Evolutionary conservation across 176 grass and related monocot genomes (phyloP).

Genomic region (Elaeis guineensis): DNA sequence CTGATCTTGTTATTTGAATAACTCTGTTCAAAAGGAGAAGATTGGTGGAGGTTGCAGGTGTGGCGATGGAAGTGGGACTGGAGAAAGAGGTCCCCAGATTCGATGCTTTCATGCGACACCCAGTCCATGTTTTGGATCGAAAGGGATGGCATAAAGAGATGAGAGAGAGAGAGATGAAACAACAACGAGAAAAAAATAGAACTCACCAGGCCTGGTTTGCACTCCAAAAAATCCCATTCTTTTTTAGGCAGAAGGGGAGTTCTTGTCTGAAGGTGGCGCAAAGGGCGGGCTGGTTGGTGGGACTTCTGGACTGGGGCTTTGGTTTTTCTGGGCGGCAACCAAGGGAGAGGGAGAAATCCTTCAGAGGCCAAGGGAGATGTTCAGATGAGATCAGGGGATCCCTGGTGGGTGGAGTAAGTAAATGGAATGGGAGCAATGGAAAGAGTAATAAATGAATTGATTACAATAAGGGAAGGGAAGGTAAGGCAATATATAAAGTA

Average conservation of each 20-base stretch:
- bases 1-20: slow-evolving; percentile 1
- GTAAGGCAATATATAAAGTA: not conserved
- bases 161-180: not conserved
- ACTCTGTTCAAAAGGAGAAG: not conserved
- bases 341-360: not conserved
- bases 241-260: not conserved
- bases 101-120: slow-evolving; percentile 3
- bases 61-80: not conserved
- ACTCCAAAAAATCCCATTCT: not conserved
- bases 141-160: not conserved
- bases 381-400: not conserved
- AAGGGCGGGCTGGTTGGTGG: not conserved
- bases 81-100: not conserved
- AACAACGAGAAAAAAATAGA: not conserved
- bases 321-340: not conserved
- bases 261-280: not conserved
- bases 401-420: not conserved
- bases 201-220: not conserved
- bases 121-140: not conserved
- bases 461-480: not conserved
- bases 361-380: not conserved
- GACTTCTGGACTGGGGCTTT: not conserved
- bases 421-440: not conserved
- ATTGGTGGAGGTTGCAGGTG: not conserved
- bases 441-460: not conserved